Evolutionary conservation across 2,329 filamentous ascomycete genomes (phyloP), one percentile per base, ranked within the genome.

Genomic region (Pseudopyricularia cyperi): DNA sequence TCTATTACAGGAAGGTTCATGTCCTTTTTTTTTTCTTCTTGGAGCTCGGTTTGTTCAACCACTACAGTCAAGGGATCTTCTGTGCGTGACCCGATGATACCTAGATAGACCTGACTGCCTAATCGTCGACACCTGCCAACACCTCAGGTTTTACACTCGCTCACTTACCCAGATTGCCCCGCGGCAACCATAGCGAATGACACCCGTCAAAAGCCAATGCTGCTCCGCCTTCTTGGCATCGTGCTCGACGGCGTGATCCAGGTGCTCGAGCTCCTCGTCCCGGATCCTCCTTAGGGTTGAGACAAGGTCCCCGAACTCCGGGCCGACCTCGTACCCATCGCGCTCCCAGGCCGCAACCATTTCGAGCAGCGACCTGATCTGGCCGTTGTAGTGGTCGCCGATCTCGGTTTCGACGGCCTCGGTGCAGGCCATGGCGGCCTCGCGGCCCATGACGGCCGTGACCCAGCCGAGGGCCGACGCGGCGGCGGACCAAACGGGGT

Each of bases 341-440:
- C 72, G 74, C 68, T 91, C 80, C 73, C 89, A 87, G 57, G 83
- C 77, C 7, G 78, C 73, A 53, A 88, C 79, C 84, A 95, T 96
- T 56, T 85, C 83, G 37, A 97, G 67, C 59, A 98, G 70, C 51
- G 80, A 77, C 26, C 88, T 74, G 42, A 98, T 89, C 70, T 98
- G 93, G 57, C 82, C 82, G 65, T 97, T 97, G 66, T 98, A 98
- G 69, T 98, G 93, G 28, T 82, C 82, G 2, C 93, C 93, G 56
- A 98, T 98, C 72, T 97, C 93, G 7, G 91, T 98, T 74, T 98
- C 93, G 1, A 98, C 91, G 1, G 93, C 93, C 69, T 98, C 93
- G 1, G 93, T 97, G 65, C 93, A 98, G 12, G 93, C 93, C 93
- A 98, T 98, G 34, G 93, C 91, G 2, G 91, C 90, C 69, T 97